Evolutionary conservation across 495 filamentous ascomycete genomes (phyloP), one percentile per base, ranked within the genome.

Genomic region (Polyplosphaeria fusca): DNA sequence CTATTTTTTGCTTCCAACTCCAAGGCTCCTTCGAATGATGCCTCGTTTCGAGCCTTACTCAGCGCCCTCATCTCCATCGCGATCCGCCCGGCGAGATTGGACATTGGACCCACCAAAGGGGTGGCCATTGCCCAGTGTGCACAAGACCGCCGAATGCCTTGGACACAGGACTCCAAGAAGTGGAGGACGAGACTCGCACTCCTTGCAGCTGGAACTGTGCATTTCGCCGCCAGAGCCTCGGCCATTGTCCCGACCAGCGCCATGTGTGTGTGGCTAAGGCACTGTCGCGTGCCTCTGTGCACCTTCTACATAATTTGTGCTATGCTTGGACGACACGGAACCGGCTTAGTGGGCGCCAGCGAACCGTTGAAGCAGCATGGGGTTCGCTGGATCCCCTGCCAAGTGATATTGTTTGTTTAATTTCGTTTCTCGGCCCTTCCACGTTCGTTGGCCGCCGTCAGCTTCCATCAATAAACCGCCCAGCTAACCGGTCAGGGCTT

Each of bases 391-490:
- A 18, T 39, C 19, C 24, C 44, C 46, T 50, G 59, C 26, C 32
- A 47, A 23, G 30, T 16, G 39, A 58, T 55, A 56, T 55, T 55
- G 62, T 18, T 23, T 38, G 47, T 32, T 59, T 26, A 61, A 65
- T 65, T 61, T 65, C 42, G 46, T 58, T 60, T 57, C 35, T n/a
- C 19, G 40, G 50, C 48, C 38, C 41, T 64, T 23, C 50, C 61
- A 26, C 18, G 28, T 55, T 43, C 47, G 55, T 55, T 49, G 37
- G 46, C 30, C 41, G 23, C 28, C 45, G 47, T 47, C 19, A 47
- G 50, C 32, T 52, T 55, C 52, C 23, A 23, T 52, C 50, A 60
- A 60, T 59, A 60, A 58, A 46, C 46, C 46, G 46, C 51, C 19
- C 46, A 23, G 53, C 26, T 52, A 52, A 39, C 46, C 40, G 50